A percentile compares a stretch with the other conserved stretches of the same genome.
Conservation (phyloP, 2,329 filamentous ascomycete genomes). For the Coniochaeta prunicola region DNA sequence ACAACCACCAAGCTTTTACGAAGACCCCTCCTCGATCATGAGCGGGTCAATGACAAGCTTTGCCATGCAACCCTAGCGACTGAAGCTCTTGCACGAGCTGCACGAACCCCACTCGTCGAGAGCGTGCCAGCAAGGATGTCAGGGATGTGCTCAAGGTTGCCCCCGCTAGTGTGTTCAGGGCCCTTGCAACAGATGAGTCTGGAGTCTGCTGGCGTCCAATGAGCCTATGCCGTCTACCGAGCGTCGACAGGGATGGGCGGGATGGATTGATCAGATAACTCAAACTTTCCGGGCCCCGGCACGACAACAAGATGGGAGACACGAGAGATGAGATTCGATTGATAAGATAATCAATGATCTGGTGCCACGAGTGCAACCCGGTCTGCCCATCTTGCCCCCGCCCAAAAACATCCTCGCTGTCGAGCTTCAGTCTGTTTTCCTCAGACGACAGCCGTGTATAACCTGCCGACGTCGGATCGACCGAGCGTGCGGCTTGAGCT, state of each 20-base stretch:
- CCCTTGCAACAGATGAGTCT: neutral
- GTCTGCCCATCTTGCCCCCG: neutral
- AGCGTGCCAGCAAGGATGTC: too few species aligned
- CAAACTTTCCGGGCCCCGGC: neutral
- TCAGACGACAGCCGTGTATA: neutral
- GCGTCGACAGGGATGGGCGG: neutral
- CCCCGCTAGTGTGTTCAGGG: neutral
- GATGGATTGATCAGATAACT: neutral
- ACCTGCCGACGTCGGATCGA: neutral
- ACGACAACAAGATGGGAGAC: neutral
- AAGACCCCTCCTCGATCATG: neutral
- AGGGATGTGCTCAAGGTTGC: neutral
- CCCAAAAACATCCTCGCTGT: neutral
- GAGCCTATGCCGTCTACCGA: neutral
- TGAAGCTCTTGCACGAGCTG: neutral
- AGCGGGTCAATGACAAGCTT: neutral
- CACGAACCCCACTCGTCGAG: neutral
- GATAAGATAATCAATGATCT: neutral
- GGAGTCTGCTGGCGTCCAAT: neutral
- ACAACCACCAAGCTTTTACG: neutral
- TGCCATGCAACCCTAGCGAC: neutral
- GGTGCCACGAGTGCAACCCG: neutral
- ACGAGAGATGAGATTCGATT: neutral
- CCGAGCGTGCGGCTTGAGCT: neutral
- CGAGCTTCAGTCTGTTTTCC: neutral